Conservation (phyloP, 805 yeast species). For the Starmera dryadoides region DNA sequence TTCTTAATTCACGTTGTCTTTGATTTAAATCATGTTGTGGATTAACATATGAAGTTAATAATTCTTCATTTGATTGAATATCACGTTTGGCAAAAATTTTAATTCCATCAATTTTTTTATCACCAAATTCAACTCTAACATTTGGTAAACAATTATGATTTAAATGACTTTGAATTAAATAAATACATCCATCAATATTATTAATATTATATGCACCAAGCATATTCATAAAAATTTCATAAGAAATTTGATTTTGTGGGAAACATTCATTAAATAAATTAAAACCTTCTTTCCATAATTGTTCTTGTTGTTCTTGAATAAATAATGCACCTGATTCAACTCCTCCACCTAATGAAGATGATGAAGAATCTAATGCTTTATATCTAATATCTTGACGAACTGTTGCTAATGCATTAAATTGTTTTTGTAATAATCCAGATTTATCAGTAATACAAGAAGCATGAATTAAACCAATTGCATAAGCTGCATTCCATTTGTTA, state of each 20-base stretch:
- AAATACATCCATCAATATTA: slow-evolving; percentile 59
- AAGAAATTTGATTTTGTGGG: slow-evolving; percentile 27
- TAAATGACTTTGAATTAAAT: slow-evolving; percentile 56
- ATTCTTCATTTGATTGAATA: slow-evolving; percentile 58
- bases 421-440: slow-evolving; percentile 30
- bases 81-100: slow-evolving; percentile 52
- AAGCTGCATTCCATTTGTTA: slow-evolving; percentile 63
- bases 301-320: slow-evolving; percentile 47
- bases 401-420: slow-evolving; percentile 57
- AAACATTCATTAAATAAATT: slow-evolving; percentile 43
- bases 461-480: slow-evolving; percentile 51
- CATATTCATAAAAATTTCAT: slow-evolving; percentile 50
- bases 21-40: slow-evolving; percentile 55
- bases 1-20: slow-evolving; percentile 57
- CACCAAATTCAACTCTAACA: slow-evolving; percentile 41
- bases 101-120: slow-evolving; percentile 42
- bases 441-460: slow-evolving; percentile 37
- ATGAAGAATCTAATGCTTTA: slow-evolving; percentile 42
- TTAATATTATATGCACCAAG: slow-evolving; percentile 73
- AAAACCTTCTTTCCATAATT: slow-evolving; percentile 54
- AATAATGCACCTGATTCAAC: slow-evolving; percentile 37
- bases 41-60: slow-evolving; percentile 63
- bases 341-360: too few species aligned
- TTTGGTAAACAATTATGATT: slow-evolving; percentile 77
- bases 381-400: slow-evolving; percentile 62